Evolutionary conservation across 176 grass and related monocot species (phyloP).

Genomic region (Hordeum marinum): DNA sequence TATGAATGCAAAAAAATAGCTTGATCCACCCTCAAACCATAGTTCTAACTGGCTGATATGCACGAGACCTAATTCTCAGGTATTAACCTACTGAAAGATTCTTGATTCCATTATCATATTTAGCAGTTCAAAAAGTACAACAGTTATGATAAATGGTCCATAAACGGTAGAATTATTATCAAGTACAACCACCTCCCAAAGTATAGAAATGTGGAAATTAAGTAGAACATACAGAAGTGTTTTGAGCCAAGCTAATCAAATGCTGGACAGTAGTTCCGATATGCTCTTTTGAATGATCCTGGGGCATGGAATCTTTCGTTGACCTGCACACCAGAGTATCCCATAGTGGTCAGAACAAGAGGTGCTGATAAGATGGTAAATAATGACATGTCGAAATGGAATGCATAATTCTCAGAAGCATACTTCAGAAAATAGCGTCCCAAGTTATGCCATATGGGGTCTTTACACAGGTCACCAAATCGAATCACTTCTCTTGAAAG

Average conservation of each 20-base stretch:
- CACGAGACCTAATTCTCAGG: not conserved
- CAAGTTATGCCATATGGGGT: slow-evolving; percentile 91
- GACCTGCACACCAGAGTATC: slow-evolving; percentile 56
- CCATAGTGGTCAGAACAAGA: slow-evolving; percentile 23
- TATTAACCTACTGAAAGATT: not conserved
- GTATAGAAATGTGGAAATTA: not conserved
- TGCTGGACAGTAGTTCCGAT: slow-evolving; percentile 58
- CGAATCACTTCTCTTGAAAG: slow-evolving; percentile 92
- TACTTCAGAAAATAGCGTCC: slow-evolving; percentile 93
- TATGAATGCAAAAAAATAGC: not conserved
- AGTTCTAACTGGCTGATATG: not conserved
- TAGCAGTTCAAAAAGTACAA: not conserved
- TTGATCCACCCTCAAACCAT: not conserved
- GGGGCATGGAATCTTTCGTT: slow-evolving; percentile 35
- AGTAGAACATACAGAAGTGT: slow-evolving; percentile 67
- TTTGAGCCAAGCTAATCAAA: slow-evolving; percentile 76
- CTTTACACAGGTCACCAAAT: slow-evolving; percentile 90
- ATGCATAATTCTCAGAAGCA: slow-evolving; percentile 37
- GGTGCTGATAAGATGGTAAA: not conserved
- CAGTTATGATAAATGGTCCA: not conserved
- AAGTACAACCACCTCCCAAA: not conserved
- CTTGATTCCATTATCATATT: not conserved
- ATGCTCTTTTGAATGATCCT: slow-evolving; percentile 73
- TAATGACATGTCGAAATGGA: not conserved
- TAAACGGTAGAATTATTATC: not conserved